phyloP scores from a whole-genome alignment of 1,139 yeast genomes.

The Arxiozyma slooffiae region DNA sequence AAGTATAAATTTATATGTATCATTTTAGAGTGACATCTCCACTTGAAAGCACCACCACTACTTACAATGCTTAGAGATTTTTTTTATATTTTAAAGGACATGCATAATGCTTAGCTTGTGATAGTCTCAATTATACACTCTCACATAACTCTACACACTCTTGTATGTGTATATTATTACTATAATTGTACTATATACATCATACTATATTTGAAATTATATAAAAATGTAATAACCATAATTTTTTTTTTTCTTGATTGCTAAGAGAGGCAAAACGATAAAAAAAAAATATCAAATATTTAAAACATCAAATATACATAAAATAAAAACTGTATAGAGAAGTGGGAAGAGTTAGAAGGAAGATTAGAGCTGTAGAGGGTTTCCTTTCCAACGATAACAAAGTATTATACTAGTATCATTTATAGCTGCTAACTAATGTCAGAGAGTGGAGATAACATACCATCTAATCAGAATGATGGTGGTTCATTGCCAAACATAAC shows the following conservation, averaged over 20 bases:
- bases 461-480: background rate
- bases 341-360: too few species aligned
- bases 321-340: too few species aligned
- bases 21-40: background rate
- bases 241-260: background rate
- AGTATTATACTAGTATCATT: background rate
- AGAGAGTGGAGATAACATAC: background rate
- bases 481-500: background rate
- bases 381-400: background rate
- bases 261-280: background rate
- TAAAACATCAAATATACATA: background rate
- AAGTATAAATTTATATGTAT: background rate
- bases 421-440: background rate
- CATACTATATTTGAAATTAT: background rate
- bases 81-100: too few species aligned
- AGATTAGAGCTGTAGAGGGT: background rate
- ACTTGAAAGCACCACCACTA: background rate
- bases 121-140: too few species aligned
- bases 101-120: too few species aligned
- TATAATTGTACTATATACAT: too few species aligned
- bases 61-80: background rate
- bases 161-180: too few species aligned
- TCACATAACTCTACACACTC: too few species aligned
- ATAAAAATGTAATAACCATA: too few species aligned
- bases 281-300: background rate